Percentiles rank a stretch among this genome's conserved stretches.
These are phyloP conservation scores for Curvularia hawaiiensis DNA, from an alignment of 2,329 filamentous ascomycete species.

Conservation along the genomic window DNA sequence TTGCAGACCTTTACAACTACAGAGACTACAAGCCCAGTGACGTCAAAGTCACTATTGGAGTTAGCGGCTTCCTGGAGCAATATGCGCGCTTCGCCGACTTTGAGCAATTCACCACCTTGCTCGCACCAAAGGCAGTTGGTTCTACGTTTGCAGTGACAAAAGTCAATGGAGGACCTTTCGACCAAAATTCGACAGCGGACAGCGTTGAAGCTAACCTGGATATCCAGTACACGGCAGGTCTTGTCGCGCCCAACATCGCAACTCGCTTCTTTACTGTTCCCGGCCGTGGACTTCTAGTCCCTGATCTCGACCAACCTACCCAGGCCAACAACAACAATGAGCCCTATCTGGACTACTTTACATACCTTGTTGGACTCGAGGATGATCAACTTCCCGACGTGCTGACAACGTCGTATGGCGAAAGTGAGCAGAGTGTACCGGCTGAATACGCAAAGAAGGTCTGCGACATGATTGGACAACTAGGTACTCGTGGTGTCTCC, in stretches of 20 bases:
- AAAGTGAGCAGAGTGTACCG: constrained; percentile 49
- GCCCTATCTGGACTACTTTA: constrained; percentile 52
- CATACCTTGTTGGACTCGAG: constrained; percentile 38
- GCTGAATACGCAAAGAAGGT: constrained; percentile 45
- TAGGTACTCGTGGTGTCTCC: constrained; percentile 48
- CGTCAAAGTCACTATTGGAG: constrained; percentile 48
- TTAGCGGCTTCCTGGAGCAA: constrained; percentile 56
- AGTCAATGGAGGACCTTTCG: constrained; percentile 47
- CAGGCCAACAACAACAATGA: constrained; percentile 53
- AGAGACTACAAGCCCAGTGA: constrained; percentile 48
- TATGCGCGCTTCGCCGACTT: constrained; percentile 57
- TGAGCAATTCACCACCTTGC: constrained; percentile 46
- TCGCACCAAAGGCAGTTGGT: constrained; percentile 49
- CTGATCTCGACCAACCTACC: constrained; percentile 55
- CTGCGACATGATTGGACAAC: constrained; percentile 48
- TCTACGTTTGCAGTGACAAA: constrained; percentile 53
- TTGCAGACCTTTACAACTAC: constrained; percentile 54
- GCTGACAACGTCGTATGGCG: constrained; percentile 48
- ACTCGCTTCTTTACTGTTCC: constrained; percentile 56
- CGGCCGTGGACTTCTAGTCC: constrained; percentile 53
- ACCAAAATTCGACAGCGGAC: constrained; percentile 44
- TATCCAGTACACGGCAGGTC: constrained; percentile 55
- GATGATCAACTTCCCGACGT: constrained; percentile 46
- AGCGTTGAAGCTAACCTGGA: constrained; percentile 58
- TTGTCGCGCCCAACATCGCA: constrained; percentile 50